Evolutionary conservation across 495 filamentous ascomycete species (phyloP), one percentile per base, ranked within the genome.

Genomic region (Hypoxylon crocopeplum): DNA sequence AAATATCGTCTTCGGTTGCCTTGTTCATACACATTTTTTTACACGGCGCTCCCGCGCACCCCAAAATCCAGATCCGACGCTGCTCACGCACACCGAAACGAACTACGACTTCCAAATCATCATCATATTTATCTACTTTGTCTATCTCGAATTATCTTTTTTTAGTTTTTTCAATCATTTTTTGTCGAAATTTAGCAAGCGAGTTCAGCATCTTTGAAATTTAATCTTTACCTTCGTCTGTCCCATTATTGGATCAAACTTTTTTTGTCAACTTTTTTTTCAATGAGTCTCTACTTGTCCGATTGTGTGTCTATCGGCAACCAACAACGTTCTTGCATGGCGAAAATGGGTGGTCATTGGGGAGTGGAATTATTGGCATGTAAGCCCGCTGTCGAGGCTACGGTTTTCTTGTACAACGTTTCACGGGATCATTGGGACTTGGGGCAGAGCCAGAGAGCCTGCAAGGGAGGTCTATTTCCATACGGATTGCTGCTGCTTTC

Each of bases 181-280:
- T 50, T 69, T 72, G 57, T 71, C 48, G 51, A 67, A 49, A 48
- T 46, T 63, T 63, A 70, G 71, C 69, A 61, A 74, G 71, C 73
- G 61, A 76, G 75, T 72, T 48, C 77, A n/a, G 71, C 75, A 67
- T 77, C 12, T 70, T 66, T 71, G 68, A n/a, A n/a, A 55, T 69
- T 74, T 71, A 53, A 60, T 67, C n/a, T 11, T 7, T n/a, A 5
- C n/a, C 12, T 34, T 34, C n/a, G 32, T 12, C n/a, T 34, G 32
- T n/a, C 21, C 34, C 10, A 39, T 13, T 50, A 8, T 49, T 66
- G 32, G 32, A 34, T 7, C 32, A 34, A 3, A 12, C 17, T 5
- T 16, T 19, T 5, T 8, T 38, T 13, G 7, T 29, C 55, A 41
- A 20, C 56, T 42, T 52, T 25, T 41, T 37, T 65, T 59, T 34